A percentile compares a stretch with the other conserved stretches of the same genome.
Conservation (phyloP, 2,329 filamentous ascomycete genomes). For the Geosmithia morbida region DNA sequence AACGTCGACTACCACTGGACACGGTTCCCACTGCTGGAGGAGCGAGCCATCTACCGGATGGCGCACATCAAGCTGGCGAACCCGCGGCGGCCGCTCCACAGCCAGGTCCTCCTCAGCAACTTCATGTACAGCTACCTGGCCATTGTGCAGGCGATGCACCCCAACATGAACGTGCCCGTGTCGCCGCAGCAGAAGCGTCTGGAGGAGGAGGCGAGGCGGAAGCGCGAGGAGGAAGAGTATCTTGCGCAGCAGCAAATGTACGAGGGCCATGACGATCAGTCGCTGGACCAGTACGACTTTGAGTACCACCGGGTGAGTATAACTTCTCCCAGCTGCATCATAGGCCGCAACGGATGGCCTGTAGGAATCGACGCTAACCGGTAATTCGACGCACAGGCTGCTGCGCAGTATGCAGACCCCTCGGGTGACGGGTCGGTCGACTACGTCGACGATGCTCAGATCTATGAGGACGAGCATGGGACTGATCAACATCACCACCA, state of each 20-base stretch:
- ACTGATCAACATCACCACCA: slow-evolving; percentile 5
- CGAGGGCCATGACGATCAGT: slow-evolving; percentile 27
- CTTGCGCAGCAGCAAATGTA: slow-evolving; percentile 27
- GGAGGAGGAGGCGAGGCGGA: slow-evolving; percentile 37
- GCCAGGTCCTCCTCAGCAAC: slow-evolving; percentile 91
- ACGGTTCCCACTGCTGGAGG: slow-evolving; percentile 85
- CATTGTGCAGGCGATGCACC: slow-evolving; percentile 98
- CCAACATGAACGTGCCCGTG: slow-evolving; percentile 80
- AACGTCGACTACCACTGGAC: slow-evolving; percentile 96
- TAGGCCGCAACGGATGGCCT: background rate
- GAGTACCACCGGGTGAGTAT: slow-evolving; percentile 36
- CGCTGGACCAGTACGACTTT: slow-evolving; percentile 36
- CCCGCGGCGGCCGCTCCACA: slow-evolving; percentile 77
- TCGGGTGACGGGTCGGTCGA: slow-evolving; percentile 27
- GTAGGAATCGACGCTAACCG: background rate
- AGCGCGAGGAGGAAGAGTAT: slow-evolving; percentile 34
- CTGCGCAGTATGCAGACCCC: slow-evolving; percentile 31
- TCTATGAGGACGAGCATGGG: slow-evolving; percentile 37
- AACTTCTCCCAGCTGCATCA: background rate
- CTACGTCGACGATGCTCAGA: slow-evolving; percentile 36
- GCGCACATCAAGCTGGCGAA: slow-evolving; percentile 99
- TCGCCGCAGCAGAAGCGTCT: slow-evolving; percentile 58
- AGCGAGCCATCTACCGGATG: slow-evolving; percentile 96
- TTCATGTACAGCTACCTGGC: slow-evolving; percentile 99
- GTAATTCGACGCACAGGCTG: slow-evolving; percentile 14